phyloP scores from a whole-genome alignment of 2,329 filamentous ascomycete genomes.

The Aphanocladium album region DNA sequence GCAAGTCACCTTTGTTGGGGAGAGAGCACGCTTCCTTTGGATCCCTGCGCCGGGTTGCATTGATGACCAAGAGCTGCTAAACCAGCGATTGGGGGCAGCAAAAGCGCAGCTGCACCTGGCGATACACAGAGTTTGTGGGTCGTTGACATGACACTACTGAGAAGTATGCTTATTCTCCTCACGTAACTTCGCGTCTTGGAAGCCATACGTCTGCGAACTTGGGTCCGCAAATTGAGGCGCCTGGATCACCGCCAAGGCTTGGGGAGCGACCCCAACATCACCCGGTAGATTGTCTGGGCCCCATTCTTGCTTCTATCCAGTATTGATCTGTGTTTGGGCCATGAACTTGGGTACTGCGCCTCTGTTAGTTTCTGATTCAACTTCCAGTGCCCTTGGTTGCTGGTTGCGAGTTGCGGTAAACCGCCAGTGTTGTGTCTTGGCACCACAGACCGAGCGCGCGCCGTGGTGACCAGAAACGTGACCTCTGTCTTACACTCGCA shows the following conservation, averaged over 20 bases:
- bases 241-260: not conserved
- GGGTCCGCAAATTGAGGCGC: not conserved
- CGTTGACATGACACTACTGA: slow-evolving; percentile 11
- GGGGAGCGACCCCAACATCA: not conserved
- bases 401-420: not conserved
- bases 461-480: not conserved
- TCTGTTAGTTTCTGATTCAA: not conserved
- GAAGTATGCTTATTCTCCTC: slow-evolving; percentile 14
- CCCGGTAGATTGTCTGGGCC: not conserved
- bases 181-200: slow-evolving; percentile 13
- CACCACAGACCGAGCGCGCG: not conserved
- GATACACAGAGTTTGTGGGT: slow-evolving; percentile 4
- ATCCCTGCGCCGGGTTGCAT: slow-evolving; percentile 3
- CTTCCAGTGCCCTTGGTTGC: not conserved
- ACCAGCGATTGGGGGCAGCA: slow-evolving; percentile 1
- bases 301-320: not conserved
- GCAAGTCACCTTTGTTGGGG: slow-evolving; percentile 1
- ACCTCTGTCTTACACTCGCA: not conserved
- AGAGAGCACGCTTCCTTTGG: not conserved
- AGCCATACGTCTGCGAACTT: not conserved
- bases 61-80: not conserved
- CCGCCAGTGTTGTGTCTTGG: not conserved
- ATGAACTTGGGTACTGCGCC: not conserved
- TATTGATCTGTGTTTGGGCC: not conserved
- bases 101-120: not conserved